phyloP scores from a whole-genome alignment of 2,329 filamentous ascomycete species.

The Nothomitra cinnamomea region DNA sequence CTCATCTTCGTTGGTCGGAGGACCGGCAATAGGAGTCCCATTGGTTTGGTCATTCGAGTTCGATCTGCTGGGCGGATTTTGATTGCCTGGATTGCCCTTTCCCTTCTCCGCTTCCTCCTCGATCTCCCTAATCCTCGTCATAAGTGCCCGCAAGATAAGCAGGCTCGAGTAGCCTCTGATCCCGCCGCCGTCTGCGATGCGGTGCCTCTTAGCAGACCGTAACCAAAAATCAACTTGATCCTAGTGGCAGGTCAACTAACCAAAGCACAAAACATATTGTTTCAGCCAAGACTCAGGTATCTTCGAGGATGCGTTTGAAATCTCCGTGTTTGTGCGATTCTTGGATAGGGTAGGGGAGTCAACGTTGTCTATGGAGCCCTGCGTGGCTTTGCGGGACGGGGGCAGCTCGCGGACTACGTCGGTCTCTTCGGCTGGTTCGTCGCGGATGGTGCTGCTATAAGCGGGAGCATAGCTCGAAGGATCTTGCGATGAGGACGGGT shows the following conservation, averaged over 20 bases:
- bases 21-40: background rate
- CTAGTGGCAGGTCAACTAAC: no score
- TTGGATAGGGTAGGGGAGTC: no score
- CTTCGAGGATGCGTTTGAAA: background rate
- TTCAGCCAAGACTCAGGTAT: background rate
- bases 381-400: no score
- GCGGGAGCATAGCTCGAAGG: no score
- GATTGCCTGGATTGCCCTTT: background rate
- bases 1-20: background rate
- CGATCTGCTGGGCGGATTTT: background rate
- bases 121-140: constrained; percentile 4
- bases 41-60: background rate
- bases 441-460: no score
- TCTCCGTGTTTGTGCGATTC: background rate
- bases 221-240: no score
- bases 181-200: constrained; percentile 11
- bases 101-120: background rate
- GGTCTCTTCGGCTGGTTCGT: no score
- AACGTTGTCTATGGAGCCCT: no score
- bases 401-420: no score
- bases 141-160: constrained; percentile 9
- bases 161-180: constrained; percentile 12
- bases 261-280: background rate
- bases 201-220: background rate
- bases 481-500: no score